Conservation (phyloP, 257 asterid species). For the Solanum ahanhuiri region DNA sequence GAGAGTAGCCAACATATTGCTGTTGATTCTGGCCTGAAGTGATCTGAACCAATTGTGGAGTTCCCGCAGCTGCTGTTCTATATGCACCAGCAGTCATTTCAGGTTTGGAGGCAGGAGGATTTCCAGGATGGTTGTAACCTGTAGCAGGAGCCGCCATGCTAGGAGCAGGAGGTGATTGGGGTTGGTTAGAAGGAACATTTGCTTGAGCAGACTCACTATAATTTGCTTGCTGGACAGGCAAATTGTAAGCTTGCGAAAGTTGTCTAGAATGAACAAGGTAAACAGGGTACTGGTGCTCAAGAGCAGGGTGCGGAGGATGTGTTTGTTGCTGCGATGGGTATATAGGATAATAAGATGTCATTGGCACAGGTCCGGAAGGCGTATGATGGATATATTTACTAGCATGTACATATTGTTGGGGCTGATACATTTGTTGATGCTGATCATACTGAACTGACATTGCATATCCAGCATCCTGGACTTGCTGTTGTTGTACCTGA, state of each 20-base stretch:
- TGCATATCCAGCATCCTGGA: conserved; percentile 52
- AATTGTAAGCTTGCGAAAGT: conserved; percentile 53
- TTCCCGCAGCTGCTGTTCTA: conserved; percentile 29
- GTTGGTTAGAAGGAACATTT: conserved; percentile 35
- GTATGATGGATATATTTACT: conserved; percentile 47
- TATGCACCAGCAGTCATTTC: conserved; percentile 57
- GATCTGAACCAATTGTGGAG: conserved; percentile 53
- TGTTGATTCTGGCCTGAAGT: conserved; percentile 42
- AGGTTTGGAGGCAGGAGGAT: conserved; percentile 39
- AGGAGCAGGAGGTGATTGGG: conserved; percentile 43
- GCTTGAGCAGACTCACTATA: conserved; percentile 38
- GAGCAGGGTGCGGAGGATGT: conserved; percentile 40
- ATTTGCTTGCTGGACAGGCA: conserved; percentile 41
- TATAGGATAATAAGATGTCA: conserved; percentile 46
- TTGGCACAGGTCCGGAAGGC: conserved; percentile 58
- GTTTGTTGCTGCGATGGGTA: conserved; percentile 67
- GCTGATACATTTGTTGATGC: conserved; percentile 68
- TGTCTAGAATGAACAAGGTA: conserved; percentile 53
- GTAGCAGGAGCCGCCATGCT: conserved; percentile 25
- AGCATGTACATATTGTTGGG: conserved; percentile 59
- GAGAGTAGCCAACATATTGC: conserved; percentile 66
- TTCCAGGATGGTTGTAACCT: conserved; percentile 34
- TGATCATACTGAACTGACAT: conserved; percentile 50
- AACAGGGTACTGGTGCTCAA: conserved; percentile 56
- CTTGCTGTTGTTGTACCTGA: conserved; percentile 50